Percentiles rank a stretch among this genome's conserved stretches.
phyloP scores from a whole-genome alignment of 805 yeast species.

The Starmerella bombicola region DNA sequence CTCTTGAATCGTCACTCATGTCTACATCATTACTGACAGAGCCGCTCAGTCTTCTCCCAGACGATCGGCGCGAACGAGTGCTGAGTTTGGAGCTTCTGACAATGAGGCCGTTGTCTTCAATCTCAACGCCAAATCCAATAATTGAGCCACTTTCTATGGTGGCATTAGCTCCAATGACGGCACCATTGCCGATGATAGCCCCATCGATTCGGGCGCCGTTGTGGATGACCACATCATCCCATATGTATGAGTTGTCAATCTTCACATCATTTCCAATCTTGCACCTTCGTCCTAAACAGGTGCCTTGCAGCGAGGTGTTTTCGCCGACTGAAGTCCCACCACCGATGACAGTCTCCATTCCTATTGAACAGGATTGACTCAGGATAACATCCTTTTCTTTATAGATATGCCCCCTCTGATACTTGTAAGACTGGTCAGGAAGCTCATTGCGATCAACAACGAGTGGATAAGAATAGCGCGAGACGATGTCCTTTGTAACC shows the following conservation, averaged over 20 bases:
- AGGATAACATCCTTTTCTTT: conserved; percentile 79
- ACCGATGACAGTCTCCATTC: conserved; percentile 73
- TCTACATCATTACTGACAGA: conserved; percentile 3
- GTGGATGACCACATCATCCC: conserved; percentile 69
- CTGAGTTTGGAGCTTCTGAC: conserved; percentile 9
- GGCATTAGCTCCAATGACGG: conserved; percentile 42
- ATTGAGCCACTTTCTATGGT: conserved; percentile 57
- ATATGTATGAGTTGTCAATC: conserved; percentile 65
- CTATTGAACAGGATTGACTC: conserved; percentile 79
- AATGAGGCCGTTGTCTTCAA: conserved; percentile 41
- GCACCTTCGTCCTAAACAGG: conserved; percentile 80
- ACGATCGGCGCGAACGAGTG: conserved; percentile 4
- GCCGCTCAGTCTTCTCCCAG: conserved; percentile 27
- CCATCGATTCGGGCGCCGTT: conserved; percentile 48
- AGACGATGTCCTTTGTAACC: conserved; percentile 75
- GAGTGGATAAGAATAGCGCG: conserved; percentile 87
- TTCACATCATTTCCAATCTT: conserved; percentile 65
- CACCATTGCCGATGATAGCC: conserved; percentile 59
- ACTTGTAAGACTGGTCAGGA: conserved; percentile 54
- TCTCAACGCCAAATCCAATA: conserved; percentile 59
- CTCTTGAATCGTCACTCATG: conserved; percentile 4
- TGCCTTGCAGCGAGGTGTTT: conserved; percentile 48
- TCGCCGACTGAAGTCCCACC: conserved; percentile 64
- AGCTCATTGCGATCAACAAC: conserved; percentile 69
- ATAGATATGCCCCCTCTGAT: conserved; percentile 76